Evolutionary conservation across 1,284 basidiomycete species (phyloP).

Genomic region (Agroathelia rolfsii): DNA sequence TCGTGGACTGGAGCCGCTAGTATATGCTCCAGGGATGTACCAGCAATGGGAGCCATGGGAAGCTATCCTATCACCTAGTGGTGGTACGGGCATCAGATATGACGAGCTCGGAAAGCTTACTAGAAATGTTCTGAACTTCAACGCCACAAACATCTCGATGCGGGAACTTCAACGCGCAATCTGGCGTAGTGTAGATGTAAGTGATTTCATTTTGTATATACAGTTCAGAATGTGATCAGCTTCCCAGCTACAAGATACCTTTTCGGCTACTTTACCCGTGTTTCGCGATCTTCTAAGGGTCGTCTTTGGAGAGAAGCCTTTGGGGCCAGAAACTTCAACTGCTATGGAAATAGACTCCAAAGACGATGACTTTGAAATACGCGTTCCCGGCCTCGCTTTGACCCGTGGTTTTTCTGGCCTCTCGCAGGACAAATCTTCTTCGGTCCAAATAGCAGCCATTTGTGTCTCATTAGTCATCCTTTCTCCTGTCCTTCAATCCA

Average conservation of each 20-base stretch:
- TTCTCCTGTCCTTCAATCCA: conserved; percentile 50
- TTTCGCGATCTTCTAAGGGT: conserved; percentile 22
- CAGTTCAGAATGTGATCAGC: conserved; percentile 1
- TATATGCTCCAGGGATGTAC: conserved; percentile 20
- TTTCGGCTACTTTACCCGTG: conserved; percentile 27
- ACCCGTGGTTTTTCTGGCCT: too few relatives aligned
- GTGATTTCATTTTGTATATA: conserved; percentile 15
- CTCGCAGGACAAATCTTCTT: too few relatives aligned
- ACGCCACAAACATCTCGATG: conserved; percentile 15
- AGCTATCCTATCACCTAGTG: conserved; percentile 52
- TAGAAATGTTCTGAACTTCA: conserved; percentile 7
- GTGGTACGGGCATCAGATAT: conserved; percentile 54
- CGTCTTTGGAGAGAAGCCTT: conserved; percentile 5
- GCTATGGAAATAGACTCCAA: too few relatives aligned
- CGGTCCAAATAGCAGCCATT: conserved; percentile 34
- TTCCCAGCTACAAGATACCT: conserved; percentile 45
- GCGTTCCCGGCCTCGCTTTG: too few relatives aligned
- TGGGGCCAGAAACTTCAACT: too few relatives aligned
- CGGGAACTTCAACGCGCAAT: conserved; percentile 37
- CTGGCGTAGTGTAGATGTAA: conserved; percentile 57
- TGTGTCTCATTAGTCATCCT: conserved; percentile 47
- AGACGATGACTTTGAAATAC: not conserved
- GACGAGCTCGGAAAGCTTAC: conserved; percentile 27
- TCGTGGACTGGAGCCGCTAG: conserved; percentile 55
- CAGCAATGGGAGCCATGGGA: conserved; percentile 32